phyloP scores from a whole-genome alignment of 192 early-diverging fungal species.

The Coemansia javaensis region DNA sequence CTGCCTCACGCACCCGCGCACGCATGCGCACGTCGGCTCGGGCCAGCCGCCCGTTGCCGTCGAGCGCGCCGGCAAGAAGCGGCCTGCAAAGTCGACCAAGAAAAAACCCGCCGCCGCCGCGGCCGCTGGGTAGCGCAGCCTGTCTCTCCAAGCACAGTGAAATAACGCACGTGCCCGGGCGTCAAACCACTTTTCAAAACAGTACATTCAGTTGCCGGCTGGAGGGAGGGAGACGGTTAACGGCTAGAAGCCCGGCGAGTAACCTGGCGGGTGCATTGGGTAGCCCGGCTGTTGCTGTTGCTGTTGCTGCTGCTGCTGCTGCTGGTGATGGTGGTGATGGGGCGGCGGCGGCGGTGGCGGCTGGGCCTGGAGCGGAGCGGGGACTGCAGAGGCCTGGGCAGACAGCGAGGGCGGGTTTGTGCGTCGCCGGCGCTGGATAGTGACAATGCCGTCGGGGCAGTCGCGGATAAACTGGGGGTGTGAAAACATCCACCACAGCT shows the following conservation, averaged over 20 bases:
- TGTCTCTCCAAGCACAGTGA: no score
- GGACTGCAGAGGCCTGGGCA: conserved; percentile 12
- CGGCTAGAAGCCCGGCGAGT: background rate
- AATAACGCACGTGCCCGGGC: no score
- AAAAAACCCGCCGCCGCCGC: conserved; percentile 8
- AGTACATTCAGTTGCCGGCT: no score
- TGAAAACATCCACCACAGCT: conserved; percentile 49
- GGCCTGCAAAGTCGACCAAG: conserved; percentile 33
- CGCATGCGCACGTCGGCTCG: conserved; percentile 46
- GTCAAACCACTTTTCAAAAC: no score
- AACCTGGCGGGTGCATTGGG: background rate
- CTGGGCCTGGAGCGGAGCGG: conserved; percentile 7
- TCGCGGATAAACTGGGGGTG: conserved; percentile 44
- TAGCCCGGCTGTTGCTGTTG: background rate
- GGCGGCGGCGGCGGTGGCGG: conserved; percentile 6
- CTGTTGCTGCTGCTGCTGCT: conserved; percentile 17
- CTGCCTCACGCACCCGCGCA: conserved; percentile 44
- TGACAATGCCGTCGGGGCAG: conserved; percentile 41
- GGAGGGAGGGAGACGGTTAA: no score
- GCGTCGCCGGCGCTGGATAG: conserved; percentile 41
- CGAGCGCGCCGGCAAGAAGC: conserved; percentile 26
- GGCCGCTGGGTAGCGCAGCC: no score
- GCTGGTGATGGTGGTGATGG: conserved; percentile 5
- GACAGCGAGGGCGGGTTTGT: conserved; percentile 44
- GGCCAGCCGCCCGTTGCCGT: conserved; percentile 13